Evolutionary conservation across 2,329 filamentous ascomycete species (phyloP).

Genomic region (Aspergillus versicolor): DNA sequence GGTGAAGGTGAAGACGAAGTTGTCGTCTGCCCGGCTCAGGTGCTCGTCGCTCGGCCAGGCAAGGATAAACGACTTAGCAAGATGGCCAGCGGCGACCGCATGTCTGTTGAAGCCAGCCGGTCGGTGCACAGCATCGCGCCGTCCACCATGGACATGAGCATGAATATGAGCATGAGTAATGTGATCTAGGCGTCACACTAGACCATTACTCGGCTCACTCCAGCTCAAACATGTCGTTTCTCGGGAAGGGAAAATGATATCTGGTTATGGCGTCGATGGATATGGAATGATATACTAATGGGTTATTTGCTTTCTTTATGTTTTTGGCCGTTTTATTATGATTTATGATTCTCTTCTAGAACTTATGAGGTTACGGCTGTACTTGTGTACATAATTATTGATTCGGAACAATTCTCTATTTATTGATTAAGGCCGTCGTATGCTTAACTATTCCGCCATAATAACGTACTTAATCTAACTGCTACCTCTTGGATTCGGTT

Average conservation of each 20-base stretch:
- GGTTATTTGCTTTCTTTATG: neutral
- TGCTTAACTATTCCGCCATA: too few relatives aligned
- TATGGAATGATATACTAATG: slow-evolving; percentile 4
- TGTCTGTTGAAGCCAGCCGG: slow-evolving; percentile 41
- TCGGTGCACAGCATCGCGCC: slow-evolving; percentile 45
- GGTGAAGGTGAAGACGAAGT: slow-evolving; percentile 91
- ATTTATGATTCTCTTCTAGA: slow-evolving; percentile 21
- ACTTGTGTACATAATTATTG: slow-evolving; percentile 5
- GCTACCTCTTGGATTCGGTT: too few relatives aligned
- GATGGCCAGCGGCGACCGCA: slow-evolving; percentile 42
- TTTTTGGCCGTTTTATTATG: slow-evolving; percentile 11
- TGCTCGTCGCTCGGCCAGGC: slow-evolving; percentile 66
- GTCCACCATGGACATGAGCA: slow-evolving; percentile 27
- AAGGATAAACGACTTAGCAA: slow-evolving; percentile 44
- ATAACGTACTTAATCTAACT: too few relatives aligned
- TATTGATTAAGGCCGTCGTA: too few relatives aligned
- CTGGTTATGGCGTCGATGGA: neutral
- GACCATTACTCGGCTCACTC: slow-evolving; percentile 7
- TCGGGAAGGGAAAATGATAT: neutral
- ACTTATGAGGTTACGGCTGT: slow-evolving; percentile 21
- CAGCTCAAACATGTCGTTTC: neutral
- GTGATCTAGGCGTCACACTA: slow-evolving; percentile 47
- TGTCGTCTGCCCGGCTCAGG: slow-evolving; percentile 92
- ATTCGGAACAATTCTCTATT: neutral
- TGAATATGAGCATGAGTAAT: slow-evolving; percentile 46